Evolutionary conservation across 306 rosid genomes (phyloP), one percentile per base, ranked within the genome.

Genomic region (Quercus cerris): DNA sequence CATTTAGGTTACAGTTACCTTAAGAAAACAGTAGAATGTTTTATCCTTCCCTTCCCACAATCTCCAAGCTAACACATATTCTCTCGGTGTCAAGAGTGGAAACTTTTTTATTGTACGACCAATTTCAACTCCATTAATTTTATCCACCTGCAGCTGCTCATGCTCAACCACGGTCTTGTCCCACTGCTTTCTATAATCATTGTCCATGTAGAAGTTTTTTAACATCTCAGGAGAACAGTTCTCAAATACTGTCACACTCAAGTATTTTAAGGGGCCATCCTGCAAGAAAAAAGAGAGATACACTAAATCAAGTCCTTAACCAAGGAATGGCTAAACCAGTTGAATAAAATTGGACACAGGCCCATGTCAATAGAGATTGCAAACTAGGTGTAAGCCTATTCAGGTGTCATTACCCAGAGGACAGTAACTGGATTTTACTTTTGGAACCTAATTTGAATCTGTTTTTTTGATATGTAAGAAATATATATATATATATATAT

Each of bases 171-270:
- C 8, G 19, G 93, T 93, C 76, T 82, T 91, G 86, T 95, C 98
- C 98, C 99, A 95, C 81, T 84, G 87, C 84, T 89, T 91, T 86
- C 99, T 86, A 84, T 89, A 95, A 80, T 85, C 91, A 82, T 82
- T 93, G 84, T 95, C 99, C 97, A 95, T 85, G 85, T 93, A 93
- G 87, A 93, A 95, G 89, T 93, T 94, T 84, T 91, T 85, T 84
- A 95, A 85, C 87, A 84, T 82, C 85, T 86, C 90, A 14, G 96
- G 81, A 3, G 94, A 87, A 78, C 94, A 85, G 84, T 88, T 84
- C 85, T 90, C 88, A 84, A 95, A 95, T 13, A 85, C 73, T 17
- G 99, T 91, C 77, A 77, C 81, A 71, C 99, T 95, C 86, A 82
- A 82, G 83, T 95, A 95, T 86, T 84, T 91, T 85, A 95, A 59